Conservation (phyloP, 805 yeast species). For the Metschnikowia picachoensis region DNA sequence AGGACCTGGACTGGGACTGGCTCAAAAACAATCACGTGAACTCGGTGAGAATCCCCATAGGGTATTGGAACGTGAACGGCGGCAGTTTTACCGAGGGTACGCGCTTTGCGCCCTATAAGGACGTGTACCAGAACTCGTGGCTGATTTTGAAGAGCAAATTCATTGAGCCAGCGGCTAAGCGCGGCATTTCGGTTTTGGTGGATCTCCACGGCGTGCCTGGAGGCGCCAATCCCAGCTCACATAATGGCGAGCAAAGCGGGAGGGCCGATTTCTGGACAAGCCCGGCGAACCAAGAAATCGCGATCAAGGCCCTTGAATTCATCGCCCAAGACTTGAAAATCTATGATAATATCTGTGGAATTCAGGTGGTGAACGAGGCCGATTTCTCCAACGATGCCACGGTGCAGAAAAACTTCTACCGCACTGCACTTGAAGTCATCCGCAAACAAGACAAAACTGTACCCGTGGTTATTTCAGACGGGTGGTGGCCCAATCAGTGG, state of each 20-base stretch:
- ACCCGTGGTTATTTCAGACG: constrained; percentile 86
- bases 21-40: constrained; percentile 64
- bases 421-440: constrained; percentile 58
- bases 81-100: constrained; percentile 57
- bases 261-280: constrained; percentile 63
- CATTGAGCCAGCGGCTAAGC: constrained; percentile 54
- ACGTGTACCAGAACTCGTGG: constrained; percentile 75
- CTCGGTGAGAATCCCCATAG: constrained; percentile 80
- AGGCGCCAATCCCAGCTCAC: constrained; percentile 85
- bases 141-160: constrained; percentile 46
- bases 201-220: constrained; percentile 90
- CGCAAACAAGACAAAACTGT: constrained; percentile 50
- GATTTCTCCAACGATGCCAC: constrained; percentile 53
- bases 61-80: constrained; percentile 79
- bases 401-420: constrained; percentile 57
- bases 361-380: constrained; percentile 85
- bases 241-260: constrained; percentile 65
- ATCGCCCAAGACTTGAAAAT: constrained; percentile 55
- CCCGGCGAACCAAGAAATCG: constrained; percentile 37
- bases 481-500: constrained; percentile 88
- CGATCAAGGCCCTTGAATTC: constrained; percentile 52
- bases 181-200: constrained; percentile 69
- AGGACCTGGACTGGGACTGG: constrained; percentile 78
- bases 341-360: constrained; percentile 69
- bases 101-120: constrained; percentile 51